These are phyloP conservation scores for Platismatia glauca DNA, from an alignment of 495 filamentous ascomycete genomes.

Conservation along the genomic window DNA sequence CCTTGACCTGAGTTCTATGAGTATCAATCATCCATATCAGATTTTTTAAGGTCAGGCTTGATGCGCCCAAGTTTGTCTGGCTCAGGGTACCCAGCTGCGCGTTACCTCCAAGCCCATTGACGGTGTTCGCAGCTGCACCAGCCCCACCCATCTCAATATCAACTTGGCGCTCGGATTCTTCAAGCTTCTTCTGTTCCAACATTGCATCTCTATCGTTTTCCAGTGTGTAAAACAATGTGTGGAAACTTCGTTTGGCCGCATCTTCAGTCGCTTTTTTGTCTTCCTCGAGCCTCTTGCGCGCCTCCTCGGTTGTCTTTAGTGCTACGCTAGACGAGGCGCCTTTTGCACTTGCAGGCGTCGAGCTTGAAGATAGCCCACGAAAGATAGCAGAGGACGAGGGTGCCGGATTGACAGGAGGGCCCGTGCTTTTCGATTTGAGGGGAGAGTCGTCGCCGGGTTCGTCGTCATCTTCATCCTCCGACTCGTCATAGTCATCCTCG, in stretches of 20 bases:
- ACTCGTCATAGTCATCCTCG: slow-evolving; percentile 73
- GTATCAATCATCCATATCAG: slow-evolving; percentile 91
- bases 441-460: slow-evolving; percentile 61
- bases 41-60: slow-evolving; percentile 93
- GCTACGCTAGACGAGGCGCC: slow-evolving; percentile 37
- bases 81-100: slow-evolving; percentile 76
- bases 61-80: slow-evolving; percentile 88
- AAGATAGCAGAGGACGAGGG: slow-evolving; percentile 28
- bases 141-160: slow-evolving; percentile 72
- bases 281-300: slow-evolving; percentile 87
- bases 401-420: slow-evolving; percentile 32
- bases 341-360: slow-evolving; percentile 26
- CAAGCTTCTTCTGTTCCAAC: slow-evolving; percentile 93
- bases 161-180: slow-evolving; percentile 90
- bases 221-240: slow-evolving; percentile 86
- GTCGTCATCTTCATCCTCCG: slow-evolving; percentile 78
- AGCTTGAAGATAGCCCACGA: slow-evolving; percentile 20
- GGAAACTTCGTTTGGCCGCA: slow-evolving; percentile 77
- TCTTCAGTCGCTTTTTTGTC: slow-evolving; percentile 91
- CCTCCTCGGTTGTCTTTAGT: slow-evolving; percentile 66
- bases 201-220: slow-evolving; percentile 93
- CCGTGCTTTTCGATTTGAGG: slow-evolving; percentile 51
- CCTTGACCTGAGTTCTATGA: slow-evolving; percentile 75
- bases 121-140: slow-evolving; percentile 38
- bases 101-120: slow-evolving; percentile 36